phyloP scores from a whole-genome alignment of 108 stramenopile genomes.

The Cyclostephanos invisitatus region DNA sequence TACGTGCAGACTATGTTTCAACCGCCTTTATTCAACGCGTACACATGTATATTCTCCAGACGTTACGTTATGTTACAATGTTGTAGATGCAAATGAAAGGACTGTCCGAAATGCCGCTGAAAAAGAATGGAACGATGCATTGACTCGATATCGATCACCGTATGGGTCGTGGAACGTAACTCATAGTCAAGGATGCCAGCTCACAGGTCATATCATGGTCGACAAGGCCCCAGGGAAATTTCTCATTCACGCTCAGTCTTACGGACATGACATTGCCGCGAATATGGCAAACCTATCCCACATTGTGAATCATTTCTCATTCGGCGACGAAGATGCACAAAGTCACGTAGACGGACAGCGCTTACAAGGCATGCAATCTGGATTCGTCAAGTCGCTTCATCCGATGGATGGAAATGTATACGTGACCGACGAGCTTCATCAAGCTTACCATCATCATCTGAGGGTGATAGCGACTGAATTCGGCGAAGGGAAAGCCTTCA shows the following conservation, averaged over 20 bases:
- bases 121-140: slow-evolving; percentile 59
- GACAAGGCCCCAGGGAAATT: slow-evolving; percentile 96
- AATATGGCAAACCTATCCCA: slow-evolving; percentile 91
- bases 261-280: slow-evolving; percentile 82
- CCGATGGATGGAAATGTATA: slow-evolving; percentile 87
- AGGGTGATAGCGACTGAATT: slow-evolving; percentile 86
- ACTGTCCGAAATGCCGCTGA: slow-evolving; percentile 57
- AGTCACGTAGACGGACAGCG: slow-evolving; percentile 11
- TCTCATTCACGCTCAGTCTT: slow-evolving; percentile 85
- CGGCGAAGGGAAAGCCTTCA: slow-evolving; percentile 25
- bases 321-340: slow-evolving; percentile 65
- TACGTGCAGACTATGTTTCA: slow-evolving; percentile 18
- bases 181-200: slow-evolving; percentile 84
- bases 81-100: slow-evolving; percentile 36
- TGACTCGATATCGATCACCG: slow-evolving; percentile 45
- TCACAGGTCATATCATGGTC: slow-evolving; percentile 70
- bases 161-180: slow-evolving; percentile 39
- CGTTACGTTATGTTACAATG: not conserved
- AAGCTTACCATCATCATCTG: slow-evolving; percentile 95
- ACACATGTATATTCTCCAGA: not conserved
- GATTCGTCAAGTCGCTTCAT: slow-evolving; percentile 52
- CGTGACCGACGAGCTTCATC: slow-evolving; percentile 70
- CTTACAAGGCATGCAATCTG: slow-evolving; percentile 28
- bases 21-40: not conserved
- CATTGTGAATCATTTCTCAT: slow-evolving; percentile 80